Evolutionary conservation across 2,329 filamentous ascomycete genomes (phyloP), one percentile per base, ranked within the genome.

Genomic region (Mollisia scopiformis): DNA sequence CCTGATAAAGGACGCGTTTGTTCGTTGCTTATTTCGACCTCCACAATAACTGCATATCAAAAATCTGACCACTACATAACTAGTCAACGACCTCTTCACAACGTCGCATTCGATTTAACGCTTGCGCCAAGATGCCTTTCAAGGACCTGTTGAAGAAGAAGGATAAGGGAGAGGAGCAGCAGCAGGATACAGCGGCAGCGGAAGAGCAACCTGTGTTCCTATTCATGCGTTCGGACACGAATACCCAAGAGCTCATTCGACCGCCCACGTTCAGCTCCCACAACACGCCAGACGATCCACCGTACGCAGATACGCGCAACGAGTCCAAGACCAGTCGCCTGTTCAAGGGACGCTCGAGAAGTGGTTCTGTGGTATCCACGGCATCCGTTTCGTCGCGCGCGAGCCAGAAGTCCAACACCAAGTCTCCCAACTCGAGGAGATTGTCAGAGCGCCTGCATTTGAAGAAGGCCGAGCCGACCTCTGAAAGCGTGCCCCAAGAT

Each of bases 221-320:
- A 65, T 92, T 97, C 78, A 83, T 95, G 71, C 89, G 93, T 92
- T 96, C 63, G 66, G 94, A 96, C 72, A 97, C 93, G 1, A 78
- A 87, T 66, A 87, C 88, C 1, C 85, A 93, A 73, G 92, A 97
- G 75, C 79, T 89, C 66, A 91, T 97, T 73, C 81, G 86, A 58
- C 90, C 91, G 11, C 90, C 92, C 6, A 73, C 74, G 55, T 82
- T 82, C 58, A 53, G 58, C 21, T 65, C 64, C 67, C 76, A 77
- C 14, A 80, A 79, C 69, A 65, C 62, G 71, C 65, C 63, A 19
- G 25, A 60, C 14, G 58, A 47, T 16, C 57, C 61, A 14, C 57
- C 64, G 11, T 55, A 53, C 41, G 46, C 53, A 30, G 62, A 67
- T 31, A 58, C 61, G 10, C 23, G 50, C 21, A 39, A 39, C 31